Evolutionary conservation across 768 basidiomycete species (phyloP).

Genomic region (Neoboletus brunneissimus): DNA sequence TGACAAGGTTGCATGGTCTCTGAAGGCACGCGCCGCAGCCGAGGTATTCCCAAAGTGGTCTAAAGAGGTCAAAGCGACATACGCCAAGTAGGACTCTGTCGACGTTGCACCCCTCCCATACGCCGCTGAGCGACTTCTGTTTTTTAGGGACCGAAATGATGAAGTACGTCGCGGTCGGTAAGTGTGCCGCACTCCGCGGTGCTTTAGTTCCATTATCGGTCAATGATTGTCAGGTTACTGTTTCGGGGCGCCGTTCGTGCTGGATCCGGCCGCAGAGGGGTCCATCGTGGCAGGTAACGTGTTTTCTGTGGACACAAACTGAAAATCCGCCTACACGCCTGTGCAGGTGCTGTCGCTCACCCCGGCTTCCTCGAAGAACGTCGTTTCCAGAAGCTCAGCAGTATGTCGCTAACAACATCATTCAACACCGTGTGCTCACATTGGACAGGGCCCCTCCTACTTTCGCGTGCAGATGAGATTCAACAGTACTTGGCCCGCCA

Average conservation of each 20-base stretch:
- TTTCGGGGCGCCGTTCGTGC: constrained; percentile 50
- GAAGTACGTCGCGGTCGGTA: constrained; percentile 43
- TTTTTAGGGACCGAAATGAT: constrained; percentile 27
- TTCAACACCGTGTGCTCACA: background rate
- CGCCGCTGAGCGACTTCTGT: background rate
- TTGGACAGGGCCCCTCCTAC: constrained; percentile 20
- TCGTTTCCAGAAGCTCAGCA: constrained; percentile 48
- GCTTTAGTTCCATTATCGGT: background rate
- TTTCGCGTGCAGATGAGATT: constrained; percentile 26
- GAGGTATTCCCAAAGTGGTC: constrained; percentile 49
- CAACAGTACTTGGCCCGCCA: background rate
- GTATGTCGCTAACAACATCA: constrained; percentile 31
- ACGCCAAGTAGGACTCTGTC: constrained; percentile 34
- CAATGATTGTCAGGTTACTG: constrained; percentile 47
- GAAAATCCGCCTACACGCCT: background rate
- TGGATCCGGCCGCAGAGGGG: constrained; percentile 44
- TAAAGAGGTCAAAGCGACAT: constrained; percentile 42
- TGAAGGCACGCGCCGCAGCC: constrained; percentile 35
- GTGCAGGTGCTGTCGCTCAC: constrained; percentile 49
- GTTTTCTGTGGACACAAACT: background rate
- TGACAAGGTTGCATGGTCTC: constrained; percentile 44
- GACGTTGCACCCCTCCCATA: background rate
- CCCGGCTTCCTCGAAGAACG: constrained; percentile 50
- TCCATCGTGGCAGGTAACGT: constrained; percentile 44
- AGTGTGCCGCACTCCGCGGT: background rate